Evolutionary conservation across 225 moss, liverwort and hornwort species (phyloP).

Genomic region (Ulota crispa): DNA sequence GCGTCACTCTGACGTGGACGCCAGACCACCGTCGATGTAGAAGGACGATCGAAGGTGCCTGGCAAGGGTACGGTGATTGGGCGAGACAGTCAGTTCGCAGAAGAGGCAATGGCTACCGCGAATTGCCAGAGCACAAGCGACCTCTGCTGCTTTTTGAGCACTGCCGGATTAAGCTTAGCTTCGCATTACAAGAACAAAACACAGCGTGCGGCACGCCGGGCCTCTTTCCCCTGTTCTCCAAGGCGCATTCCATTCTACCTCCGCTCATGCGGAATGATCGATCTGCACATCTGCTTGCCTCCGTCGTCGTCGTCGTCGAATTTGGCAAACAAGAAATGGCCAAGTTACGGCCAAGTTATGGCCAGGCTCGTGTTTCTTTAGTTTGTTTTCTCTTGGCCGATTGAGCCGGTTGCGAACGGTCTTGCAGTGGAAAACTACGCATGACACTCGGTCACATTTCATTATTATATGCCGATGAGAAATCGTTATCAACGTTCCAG

Average conservation of each 20-base stretch:
- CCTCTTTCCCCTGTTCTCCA: neutral
- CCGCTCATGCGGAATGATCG: neutral
- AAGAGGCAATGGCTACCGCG: conserved; percentile 4
- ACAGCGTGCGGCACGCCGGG: no score
- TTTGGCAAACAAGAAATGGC: neutral
- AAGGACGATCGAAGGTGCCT: neutral
- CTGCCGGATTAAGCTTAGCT: neutral
- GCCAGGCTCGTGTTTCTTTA: neutral
- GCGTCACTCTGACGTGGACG: neutral
- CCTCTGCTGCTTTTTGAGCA: neutral
- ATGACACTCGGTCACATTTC: neutral
- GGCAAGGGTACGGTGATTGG: neutral
- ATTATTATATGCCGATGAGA: neutral
- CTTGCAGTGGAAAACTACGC: neutral
- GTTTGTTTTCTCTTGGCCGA: neutral
- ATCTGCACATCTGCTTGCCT: neutral
- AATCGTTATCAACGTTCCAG: neutral
- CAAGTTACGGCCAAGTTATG: neutral
- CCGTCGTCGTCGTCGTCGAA: neutral
- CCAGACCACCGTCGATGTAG: accelerated
- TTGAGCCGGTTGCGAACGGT: neutral
- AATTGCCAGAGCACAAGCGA: conserved; percentile 5
- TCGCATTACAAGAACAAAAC: neutral
- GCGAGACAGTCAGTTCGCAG: neutral
- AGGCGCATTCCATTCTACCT: neutral